Base-by-base conservation (phyloP, 2,329 filamentous ascomycete species). In the Aspergillus sojae region DNA sequence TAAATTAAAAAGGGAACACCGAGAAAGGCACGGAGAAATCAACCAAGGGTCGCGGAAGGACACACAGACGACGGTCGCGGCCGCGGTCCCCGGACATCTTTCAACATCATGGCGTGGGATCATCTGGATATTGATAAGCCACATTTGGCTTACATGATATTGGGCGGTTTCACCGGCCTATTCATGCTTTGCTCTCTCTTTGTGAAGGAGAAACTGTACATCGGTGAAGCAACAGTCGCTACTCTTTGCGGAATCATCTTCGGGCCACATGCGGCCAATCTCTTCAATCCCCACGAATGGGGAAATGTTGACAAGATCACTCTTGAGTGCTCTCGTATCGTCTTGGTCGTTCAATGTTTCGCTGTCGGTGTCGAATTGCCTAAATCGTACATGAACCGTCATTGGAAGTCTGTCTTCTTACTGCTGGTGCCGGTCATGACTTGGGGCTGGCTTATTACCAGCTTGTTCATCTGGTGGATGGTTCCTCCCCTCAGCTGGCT, bases 181-280 rank as follows among this genome's bases (percentile, higher is more conserved):
- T 99, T 99, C 83, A 99, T 99, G 95, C 85, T 99, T 64, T 97
- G 93, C 79, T 99, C 95, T 64, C 93, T 96, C 61, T 89, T 98
- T 75, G 96, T 99, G 82, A 99, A 99, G 84, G 95, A 99, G 84
- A 91, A 92, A 78, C 86, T 98, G 75, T 99, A 99, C 82, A 99
- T 99, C 78, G 95, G 95, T 76, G 95, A 99, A 85, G 95, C 95
- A 57, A 98, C 95, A 1, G 92, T 99, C 52, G 89, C 88, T n/a
- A 90, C 89, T 0, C 77, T 91, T 14, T 90, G 88, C 72, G 88
- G 89, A 66, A 88, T 91, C 75, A 89, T 91, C 60, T 90, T 91
- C 67, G 89, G 89, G 1, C 89, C 88, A 4, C 86, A 90, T 78
- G 88, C 86, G 3, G 87, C 89, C 46, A 82, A 88, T 68, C 77